Base-by-base conservation (phyloP, 2,329 filamentous ascomycete genomes). In the Phyllosticta citrichinensis region DNA sequence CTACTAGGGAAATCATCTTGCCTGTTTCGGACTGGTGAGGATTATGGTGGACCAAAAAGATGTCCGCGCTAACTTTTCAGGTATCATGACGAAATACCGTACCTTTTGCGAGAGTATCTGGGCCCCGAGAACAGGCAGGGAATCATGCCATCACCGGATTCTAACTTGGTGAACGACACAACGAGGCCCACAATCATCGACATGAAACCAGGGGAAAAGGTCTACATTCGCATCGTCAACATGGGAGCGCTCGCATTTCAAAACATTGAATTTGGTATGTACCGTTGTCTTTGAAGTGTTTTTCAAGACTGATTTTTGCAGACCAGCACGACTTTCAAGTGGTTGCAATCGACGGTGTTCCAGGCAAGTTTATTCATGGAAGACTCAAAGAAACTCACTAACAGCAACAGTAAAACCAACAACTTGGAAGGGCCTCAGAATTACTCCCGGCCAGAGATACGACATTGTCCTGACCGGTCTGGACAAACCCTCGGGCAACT, bases 151-250 rank as follows among this genome's bases (percentile, higher is more conserved):
- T 79, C 90, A 1, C 87, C 88, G 0, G 74, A 90, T 50, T 77
- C 83, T 5, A 83, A 83, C 1, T 76, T 91, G 56, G 80, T 90
- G 70, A 91, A 91, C 67, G 88, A 91, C 63, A 84, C 82, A 0
- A 30, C 20, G 10, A 79, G 81, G 62, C 81, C 87, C 62, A 71
- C 84, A 2, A 80, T 75, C 2, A 73, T 91, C 50, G 66, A 77
- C 0, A 81, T 91, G 2, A 66, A 84, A 65, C 84, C 88, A 0
- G 81, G 82, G 2, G 88, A 83, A 69, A 91, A 86, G 0, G 90
- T 91, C 63, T 74, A 89, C 17, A 79, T 91, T 67, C 84, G 85
- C 51, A 76, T 90, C 58, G 76, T 89, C 65, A 89, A 89, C 66
- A 81, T 89, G 52, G 87, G 83, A 11, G 87, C 86, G 22, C 90